Percentiles rank a stretch among this genome's conserved stretches.
Conservation (phyloP, 495 filamentous ascomycete genomes). For the Elasticomyces elasticus region DNA sequence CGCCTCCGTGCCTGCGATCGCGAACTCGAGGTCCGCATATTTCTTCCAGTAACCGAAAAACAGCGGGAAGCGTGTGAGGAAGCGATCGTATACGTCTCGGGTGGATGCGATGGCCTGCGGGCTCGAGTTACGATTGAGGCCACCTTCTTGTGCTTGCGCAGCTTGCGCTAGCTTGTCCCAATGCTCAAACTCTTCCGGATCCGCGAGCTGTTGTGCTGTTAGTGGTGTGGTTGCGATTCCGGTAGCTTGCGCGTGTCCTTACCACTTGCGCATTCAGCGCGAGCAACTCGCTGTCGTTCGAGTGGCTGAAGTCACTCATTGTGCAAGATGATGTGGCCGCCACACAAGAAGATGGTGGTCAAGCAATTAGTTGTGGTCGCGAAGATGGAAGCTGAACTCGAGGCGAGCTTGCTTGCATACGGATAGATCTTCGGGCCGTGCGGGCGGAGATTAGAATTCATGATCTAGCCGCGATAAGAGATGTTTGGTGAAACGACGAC, state of each 20-base stretch:
- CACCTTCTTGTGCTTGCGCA: slow-evolving; percentile 78
- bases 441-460: too few species aligned
- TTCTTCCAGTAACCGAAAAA: slow-evolving; percentile 99
- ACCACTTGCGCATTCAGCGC: slow-evolving; percentile 72
- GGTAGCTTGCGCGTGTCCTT: slow-evolving; percentile 33
- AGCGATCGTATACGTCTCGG: slow-evolving; percentile 77
- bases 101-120: slow-evolving; percentile 82
- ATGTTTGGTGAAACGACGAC: too few species aligned
- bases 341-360: too few species aligned
- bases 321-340: too few species aligned
- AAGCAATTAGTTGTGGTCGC: too few species aligned
- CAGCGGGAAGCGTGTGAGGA: slow-evolving; percentile 89
- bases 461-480: too few species aligned
- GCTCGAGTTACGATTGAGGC: slow-evolving; percentile 91
- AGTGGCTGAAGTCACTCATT: slow-evolving; percentile 51
- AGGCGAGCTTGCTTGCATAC: too few species aligned
- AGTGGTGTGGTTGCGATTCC: neutral
- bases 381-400: too few species aligned
- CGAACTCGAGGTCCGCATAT: slow-evolving; percentile 96
- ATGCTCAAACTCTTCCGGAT: slow-evolving; percentile 84
- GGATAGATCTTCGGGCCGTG: too few species aligned
- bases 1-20: slow-evolving; percentile 90
- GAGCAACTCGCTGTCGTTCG: slow-evolving; percentile 73
- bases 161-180: slow-evolving; percentile 89
- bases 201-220: slow-evolving; percentile 31